Percentiles rank a stretch among this genome's conserved stretches.
Conservation (phyloP, 2,329 filamentous ascomycete species). For the Ophiostoma montium region DNA sequence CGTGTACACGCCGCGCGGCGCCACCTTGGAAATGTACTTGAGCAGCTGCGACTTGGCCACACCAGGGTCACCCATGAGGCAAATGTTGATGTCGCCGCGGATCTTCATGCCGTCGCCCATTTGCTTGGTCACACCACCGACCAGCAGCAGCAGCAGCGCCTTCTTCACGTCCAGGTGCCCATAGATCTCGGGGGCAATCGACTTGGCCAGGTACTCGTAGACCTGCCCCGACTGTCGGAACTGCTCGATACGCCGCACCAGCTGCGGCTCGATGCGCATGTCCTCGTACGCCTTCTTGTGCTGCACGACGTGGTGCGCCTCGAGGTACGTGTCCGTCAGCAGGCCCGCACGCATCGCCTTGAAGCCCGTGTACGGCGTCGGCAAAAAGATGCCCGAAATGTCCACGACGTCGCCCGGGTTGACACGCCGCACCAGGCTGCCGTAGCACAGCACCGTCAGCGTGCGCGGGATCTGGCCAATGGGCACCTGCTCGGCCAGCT, state of each 20-base stretch:
- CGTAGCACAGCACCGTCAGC: slow-evolving; percentile 79
- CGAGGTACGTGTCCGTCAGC: slow-evolving; percentile 92
- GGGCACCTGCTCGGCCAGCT: slow-evolving; percentile 97
- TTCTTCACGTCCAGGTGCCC: slow-evolving; percentile 97
- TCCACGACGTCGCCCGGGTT: slow-evolving; percentile 93
- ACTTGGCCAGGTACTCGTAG: slow-evolving; percentile 90
- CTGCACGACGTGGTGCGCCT: slow-evolving; percentile 84
- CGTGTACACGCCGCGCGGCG: slow-evolving; percentile 79
- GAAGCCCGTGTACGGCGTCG: slow-evolving; percentile 97
- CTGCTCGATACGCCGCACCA: slow-evolving; percentile 72
- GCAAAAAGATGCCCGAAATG: slow-evolving; percentile 87
- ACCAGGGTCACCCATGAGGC: slow-evolving; percentile 98
- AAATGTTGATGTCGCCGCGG: slow-evolving; percentile 96
- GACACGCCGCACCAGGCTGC: slow-evolving; percentile 69
- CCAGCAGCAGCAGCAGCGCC: slow-evolving; percentile 83
- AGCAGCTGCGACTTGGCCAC: slow-evolving; percentile 97
- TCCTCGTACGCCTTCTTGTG: slow-evolving; percentile 98
- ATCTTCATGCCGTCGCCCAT: slow-evolving; percentile 99
- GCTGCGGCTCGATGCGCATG: slow-evolving; percentile 66
- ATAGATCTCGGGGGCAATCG: slow-evolving; percentile 94
- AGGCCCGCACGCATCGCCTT: slow-evolving; percentile 90
- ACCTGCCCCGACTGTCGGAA: slow-evolving; percentile 77
- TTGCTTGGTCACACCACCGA: slow-evolving; percentile 90
- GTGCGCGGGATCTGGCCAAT: slow-evolving; percentile 94
- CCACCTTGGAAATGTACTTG: slow-evolving; percentile 97